Conservation (phyloP, 805 yeast genomes). For the Candida endomychidarum region DNA sequence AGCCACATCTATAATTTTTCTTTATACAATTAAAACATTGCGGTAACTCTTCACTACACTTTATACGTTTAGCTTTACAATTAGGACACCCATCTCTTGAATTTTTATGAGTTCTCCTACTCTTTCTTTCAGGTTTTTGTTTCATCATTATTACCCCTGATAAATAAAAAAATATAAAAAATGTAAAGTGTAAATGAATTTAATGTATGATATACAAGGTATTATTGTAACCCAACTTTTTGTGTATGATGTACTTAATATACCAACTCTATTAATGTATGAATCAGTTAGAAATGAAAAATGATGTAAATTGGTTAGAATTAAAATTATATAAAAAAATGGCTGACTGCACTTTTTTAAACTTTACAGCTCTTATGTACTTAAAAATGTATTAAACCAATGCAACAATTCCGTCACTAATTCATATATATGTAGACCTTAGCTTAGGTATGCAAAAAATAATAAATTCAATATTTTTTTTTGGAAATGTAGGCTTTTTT, state of each 20-base stretch:
- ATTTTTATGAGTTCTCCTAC: conserved; percentile 38
- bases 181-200: too few species aligned
- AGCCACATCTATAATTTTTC: conserved; percentile 41
- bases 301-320: too few species aligned
- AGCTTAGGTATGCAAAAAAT: conserved; percentile 2
- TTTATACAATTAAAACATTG: conserved; percentile 39
- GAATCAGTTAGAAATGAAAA: neutral
- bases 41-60: conserved; percentile 45
- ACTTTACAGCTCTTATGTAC: too few species aligned
- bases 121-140: conserved; percentile 21
- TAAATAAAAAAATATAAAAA: neutral
- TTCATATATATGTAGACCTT: too few species aligned
- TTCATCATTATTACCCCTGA: neutral
- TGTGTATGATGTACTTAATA: too few species aligned
- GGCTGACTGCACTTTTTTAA: too few species aligned
- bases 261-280: neutral
- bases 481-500: conserved; percentile 2
- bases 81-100: conserved; percentile 46
- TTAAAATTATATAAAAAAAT: conserved; percentile 1
- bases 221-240: too few species aligned
- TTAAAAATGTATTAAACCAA: conserved; percentile 1
- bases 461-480: conserved; percentile 6
- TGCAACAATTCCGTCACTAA: too few species aligned
- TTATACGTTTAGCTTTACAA: conserved; percentile 43
- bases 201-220: too few species aligned